These are phyloP conservation scores for Leccinum variicolor DNA, from an alignment of 768 basidiomycete species.

Conservation along the genomic window DNA sequence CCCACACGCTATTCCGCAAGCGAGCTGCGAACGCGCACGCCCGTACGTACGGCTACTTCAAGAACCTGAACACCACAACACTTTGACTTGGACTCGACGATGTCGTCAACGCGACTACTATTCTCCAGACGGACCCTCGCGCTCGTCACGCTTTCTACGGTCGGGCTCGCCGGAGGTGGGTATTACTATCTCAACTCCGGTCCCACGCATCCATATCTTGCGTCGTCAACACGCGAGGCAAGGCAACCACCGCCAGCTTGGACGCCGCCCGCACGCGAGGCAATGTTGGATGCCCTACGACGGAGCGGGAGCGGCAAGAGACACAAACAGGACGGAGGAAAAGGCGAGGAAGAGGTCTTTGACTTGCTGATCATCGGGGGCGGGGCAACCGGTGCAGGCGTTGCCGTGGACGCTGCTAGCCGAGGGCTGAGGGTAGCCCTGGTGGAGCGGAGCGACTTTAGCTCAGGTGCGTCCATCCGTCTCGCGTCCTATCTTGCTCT, in stretches of 20 bases:
- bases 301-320: conserved; percentile 5
- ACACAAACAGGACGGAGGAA: conserved; percentile 30
- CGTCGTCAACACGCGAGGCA: conserved; percentile 56
- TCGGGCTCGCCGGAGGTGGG: conserved; percentile 52
- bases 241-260: conserved; percentile 76
- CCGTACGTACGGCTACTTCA: background rate
- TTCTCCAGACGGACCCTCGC: conserved; percentile 58
- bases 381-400: conserved; percentile 93
- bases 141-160: conserved; percentile 50
- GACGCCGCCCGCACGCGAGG: conserved; percentile 68
- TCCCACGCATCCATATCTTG: conserved; percentile 50
- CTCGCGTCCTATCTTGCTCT: background rate
- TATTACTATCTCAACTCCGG: conserved; percentile 77
- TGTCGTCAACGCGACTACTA: conserved; percentile 25
- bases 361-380: conserved; percentile 88
- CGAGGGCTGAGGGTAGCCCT: conserved; percentile 90
- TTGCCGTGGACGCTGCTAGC: conserved; percentile 93
- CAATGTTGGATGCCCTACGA: conserved; percentile 57
- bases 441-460: conserved; percentile 92
- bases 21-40: background rate
- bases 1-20: background rate
- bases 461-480: conserved; percentile 55
- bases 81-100: background rate
- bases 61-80: background rate
- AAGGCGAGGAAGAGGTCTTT: conserved; percentile 57